Base-by-base conservation (phyloP, 495 filamentous ascomycete species). In the Entonaema liquescens region DNA sequence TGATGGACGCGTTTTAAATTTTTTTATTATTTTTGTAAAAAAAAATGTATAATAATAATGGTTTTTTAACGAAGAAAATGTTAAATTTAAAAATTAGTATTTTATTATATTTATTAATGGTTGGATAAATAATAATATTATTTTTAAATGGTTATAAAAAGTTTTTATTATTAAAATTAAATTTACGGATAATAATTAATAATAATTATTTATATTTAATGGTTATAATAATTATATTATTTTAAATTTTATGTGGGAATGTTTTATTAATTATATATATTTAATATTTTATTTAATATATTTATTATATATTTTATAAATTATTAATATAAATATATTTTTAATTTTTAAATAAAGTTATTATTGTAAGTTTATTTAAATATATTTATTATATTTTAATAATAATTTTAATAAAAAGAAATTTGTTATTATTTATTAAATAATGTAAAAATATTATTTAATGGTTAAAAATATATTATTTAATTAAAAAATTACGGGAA, bases 401-500 rank as follows among this genome's bases (percentile, higher is more conserved):
- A 3, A 3, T 47, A 21, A 3, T 47, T 47, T 47, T 47, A 21
- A 21, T 47, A 47, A 47, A 47, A 17, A 7, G 2, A 47, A 7
- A 21, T 47, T 47, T 47, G 8, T 47, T 47, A 47, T 11, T 2
- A 21, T 21, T 17, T 47, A 47, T 47, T 47, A 47, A 17, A 47
- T 47, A 47, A 21, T 47, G 2, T 17, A 47, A 47, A 21, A 17
- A 7, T 17, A 47, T 17, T 7, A n/a, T 1, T 47, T 47, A 47
- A 47, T 5, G 2, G 19, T 17, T 17, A 21, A 47, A 15, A 47
- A 47, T 47, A 47, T 47, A 17, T 47, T 47, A 47, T 17, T 21
- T 21, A 21, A 47, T 47, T 47, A 47, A 47, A 47, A 47, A 47
- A n/a, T n/a, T n/a, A n/a, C n/a, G n/a, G n/a, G n/a, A n/a, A n/a